phyloP scores from a whole-genome alignment of 2,329 filamentous ascomycete species.

The Beauveria bassiana region DNA sequence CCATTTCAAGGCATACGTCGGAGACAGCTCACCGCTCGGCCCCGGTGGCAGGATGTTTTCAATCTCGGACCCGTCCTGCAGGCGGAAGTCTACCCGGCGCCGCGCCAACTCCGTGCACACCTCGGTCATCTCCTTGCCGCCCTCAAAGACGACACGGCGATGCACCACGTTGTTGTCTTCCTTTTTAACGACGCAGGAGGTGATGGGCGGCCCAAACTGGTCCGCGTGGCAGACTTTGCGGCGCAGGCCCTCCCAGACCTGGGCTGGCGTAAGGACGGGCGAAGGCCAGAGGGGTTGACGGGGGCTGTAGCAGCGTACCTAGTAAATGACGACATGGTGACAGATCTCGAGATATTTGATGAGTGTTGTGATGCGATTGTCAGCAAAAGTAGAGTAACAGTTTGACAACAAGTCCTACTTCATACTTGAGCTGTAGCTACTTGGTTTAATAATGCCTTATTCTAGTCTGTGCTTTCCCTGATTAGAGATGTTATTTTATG shows the following conservation, averaged over 20 bases:
- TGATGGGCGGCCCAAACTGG: constrained; percentile 22
- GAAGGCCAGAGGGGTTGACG: constrained; percentile 20
- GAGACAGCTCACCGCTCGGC: constrained; percentile 18
- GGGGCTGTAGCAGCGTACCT: constrained; percentile 21
- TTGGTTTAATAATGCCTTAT: not conserved
- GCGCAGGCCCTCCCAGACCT: constrained; percentile 23
- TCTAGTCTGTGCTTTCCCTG: not conserved
- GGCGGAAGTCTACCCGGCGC: constrained; percentile 22
- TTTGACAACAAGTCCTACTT: not conserved
- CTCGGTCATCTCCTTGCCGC: constrained; percentile 17
- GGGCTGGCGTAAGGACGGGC: constrained; percentile 17
- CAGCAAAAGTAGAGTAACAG: no score
- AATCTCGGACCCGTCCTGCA: constrained; percentile 24
- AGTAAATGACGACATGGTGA: constrained; percentile 6
- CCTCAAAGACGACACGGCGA: constrained; percentile 19
- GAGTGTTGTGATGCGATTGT: not conserved
- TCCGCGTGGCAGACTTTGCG: constrained; percentile 22
- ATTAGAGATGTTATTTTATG: not conserved
- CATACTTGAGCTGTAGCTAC: not conserved
- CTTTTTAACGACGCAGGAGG: constrained; percentile 10
- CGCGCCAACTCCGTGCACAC: constrained; percentile 24
- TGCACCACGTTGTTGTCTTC: constrained; percentile 11
- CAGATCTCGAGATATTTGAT: no score
- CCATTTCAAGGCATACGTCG: constrained; percentile 29
- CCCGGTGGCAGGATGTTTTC: constrained; percentile 24